Percentiles rank a stretch among this genome's conserved stretches.
Evolutionary conservation across 352 stramenopile genomes (phyloP).

Genomic region (Globisporangium spinosum): DNA sequence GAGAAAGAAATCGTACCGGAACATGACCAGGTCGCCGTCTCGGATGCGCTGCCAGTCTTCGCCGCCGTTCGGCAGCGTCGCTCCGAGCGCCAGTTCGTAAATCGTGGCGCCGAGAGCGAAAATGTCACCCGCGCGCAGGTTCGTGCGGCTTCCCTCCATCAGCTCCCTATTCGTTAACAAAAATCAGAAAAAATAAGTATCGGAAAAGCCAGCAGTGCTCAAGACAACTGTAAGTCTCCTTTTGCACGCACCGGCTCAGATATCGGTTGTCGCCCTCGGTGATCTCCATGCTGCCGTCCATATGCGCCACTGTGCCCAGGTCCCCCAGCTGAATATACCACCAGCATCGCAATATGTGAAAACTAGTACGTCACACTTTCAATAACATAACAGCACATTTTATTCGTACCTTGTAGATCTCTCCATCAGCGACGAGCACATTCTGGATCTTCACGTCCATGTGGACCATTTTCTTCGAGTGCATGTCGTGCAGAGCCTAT

Average conservation of each 20-base stretch:
- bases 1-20: constrained; percentile 32
- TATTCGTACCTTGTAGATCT: constrained; percentile 64
- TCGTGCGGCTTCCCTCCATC: constrained; percentile 73
- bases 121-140: constrained; percentile 73
- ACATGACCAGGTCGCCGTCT: constrained; percentile 78
- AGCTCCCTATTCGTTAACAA: constrained; percentile 41
- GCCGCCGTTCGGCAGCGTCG: constrained; percentile 58
- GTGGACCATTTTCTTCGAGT: constrained; percentile 81
- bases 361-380: too few species aligned
- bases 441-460: constrained; percentile 89
- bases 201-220: too few species aligned
- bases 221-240: background rate
- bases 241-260: constrained; percentile 53
- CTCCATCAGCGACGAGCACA: constrained; percentile 53
- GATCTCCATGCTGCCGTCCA: constrained; percentile 82
- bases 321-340: constrained; percentile 47
- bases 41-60: constrained; percentile 88
- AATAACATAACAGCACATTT: too few species aligned
- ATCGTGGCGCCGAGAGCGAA: constrained; percentile 85
- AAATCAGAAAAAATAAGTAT: background rate
- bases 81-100: constrained; percentile 74
- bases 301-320: constrained; percentile 71
- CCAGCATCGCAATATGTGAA: too few species aligned
- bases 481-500: constrained; percentile 76
- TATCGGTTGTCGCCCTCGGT: constrained; percentile 87